Base-by-base conservation (phyloP, 192 early-diverging fungal genomes). In the Entomortierella chlamydospora region DNA sequence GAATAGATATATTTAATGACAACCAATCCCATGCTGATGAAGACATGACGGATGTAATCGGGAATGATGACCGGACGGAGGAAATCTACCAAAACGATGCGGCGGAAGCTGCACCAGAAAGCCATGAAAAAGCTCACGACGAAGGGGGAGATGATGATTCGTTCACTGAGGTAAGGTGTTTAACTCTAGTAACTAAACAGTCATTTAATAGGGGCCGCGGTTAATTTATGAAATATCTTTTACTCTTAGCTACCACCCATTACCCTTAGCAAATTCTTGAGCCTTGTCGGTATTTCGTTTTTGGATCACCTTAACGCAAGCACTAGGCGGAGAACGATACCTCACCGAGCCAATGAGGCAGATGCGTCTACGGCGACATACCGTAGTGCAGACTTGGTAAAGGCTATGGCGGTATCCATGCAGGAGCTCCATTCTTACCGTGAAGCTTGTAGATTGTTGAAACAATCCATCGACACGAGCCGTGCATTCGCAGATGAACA, bases 301-400 rank as follows among this genome's bases (percentile, higher is more conserved):
- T 45, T 79, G 68, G 76, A 79, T 26, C 61, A 77, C 31, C 62
- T 79, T 30, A 54, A 56, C 12, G 68, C 68, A 8, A 79, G 68
- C 29, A 79, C 76, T 20, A 51, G 76, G 5, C 76, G 76, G 4
- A 47, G 76, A 22, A 79, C 76, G 0, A 65, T 70, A 13, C 67
- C 68, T 34, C 68, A 59, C 31, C 51, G 30, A 25, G 54, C 55
- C 22, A 30, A 18, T 3, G 39, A 31, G 0, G 41, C 61, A n/a
- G 58, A 61, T 30, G 31, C 37, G 2, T 50, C 68, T 22, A 55
- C 56, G 20, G 61, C 30, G 34, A 49, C 56, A 43, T 79, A 70
- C 29, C 61, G 61, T 23, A 64, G 68, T 25, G 61, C 55, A 0
- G 76, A 79, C 31, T 25, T 79, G 15, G 68, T 70, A 22, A 70